These are phyloP conservation scores for Agroathelia rolfsii DNA, from an alignment of 1,284 basidiomycete genomes.

Conservation along the genomic window DNA sequence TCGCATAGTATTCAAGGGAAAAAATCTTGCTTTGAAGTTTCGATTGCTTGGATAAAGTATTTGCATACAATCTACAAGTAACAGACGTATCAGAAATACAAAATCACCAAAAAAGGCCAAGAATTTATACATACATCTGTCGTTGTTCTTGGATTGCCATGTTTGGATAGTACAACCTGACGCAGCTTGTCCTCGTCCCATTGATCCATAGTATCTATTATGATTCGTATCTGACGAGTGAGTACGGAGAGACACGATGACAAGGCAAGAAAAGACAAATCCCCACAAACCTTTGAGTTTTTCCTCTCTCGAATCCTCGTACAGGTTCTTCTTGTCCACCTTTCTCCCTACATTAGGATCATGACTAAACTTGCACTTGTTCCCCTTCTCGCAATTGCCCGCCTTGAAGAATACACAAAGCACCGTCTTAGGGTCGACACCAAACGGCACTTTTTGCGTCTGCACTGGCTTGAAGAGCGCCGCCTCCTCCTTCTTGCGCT, in stretches of 20 bases:
- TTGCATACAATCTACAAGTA: constrained; percentile 85
- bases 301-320: constrained; percentile 81
- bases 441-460: constrained; percentile 86
- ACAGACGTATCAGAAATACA: constrained; percentile 1
- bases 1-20: constrained; percentile 7
- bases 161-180: constrained; percentile 81
- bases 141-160: constrained; percentile 83
- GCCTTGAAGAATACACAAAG: constrained; percentile 86
- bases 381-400: constrained; percentile 83
- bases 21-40: constrained; percentile 69
- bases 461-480: constrained; percentile 73
- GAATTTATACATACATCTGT: constrained; percentile 65
- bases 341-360: constrained; percentile 83
- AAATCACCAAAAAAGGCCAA: constrained; percentile 2
- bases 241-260: constrained; percentile 2
- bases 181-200: constrained; percentile 96
- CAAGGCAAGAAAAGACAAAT: constrained; percentile 8
- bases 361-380: constrained; percentile 95
- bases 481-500: constrained; percentile 79
- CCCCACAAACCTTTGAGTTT: constrained; percentile 66
- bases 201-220: constrained; percentile 88
- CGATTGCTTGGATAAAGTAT: constrained; percentile 94
- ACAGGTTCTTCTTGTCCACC: constrained; percentile 94
- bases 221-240: constrained; percentile 7
- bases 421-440: constrained; percentile 89